Base-by-base conservation (phyloP, 768 basidiomycete species). In the Psilocybe subaeruginosa region DNA sequence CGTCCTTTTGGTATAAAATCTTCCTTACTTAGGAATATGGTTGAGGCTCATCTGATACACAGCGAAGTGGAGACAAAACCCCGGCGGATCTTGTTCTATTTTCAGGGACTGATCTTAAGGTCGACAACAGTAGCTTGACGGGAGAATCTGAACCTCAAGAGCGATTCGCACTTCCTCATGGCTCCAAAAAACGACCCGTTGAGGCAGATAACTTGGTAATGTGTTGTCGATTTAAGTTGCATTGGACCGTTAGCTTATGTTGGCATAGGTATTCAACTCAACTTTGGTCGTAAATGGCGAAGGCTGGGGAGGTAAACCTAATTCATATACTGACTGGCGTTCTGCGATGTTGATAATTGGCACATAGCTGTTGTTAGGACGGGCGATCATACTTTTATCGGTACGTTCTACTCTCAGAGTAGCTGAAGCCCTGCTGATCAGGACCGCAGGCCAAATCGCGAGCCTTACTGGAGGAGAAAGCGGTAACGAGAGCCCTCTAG, bases 81-180 rank as follows among this genome's bases (percentile, higher is more conserved):
- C 88, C 88, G 0, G 88, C 88, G 8, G 88, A 90, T 70, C 72
- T 88, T 50, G 69, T 89, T 41, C 58, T 90, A 12, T 86, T 88
- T 67, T 79, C 84, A 3, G 70, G 85, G 0, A 81, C 81, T 5
- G 88, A 90, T 64, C 74, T 90, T 56, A 90, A 88, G 69, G 82
- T 90, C 50, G 88, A 90, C 72, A 89, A 89, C 66, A 88, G 86
- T 61, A 88, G 85, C 71, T 74, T 90, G 46, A 89, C 87, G 0
- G 88, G 88, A 58, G 88, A 90, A 70, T 87, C 87, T 1, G 87
- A 89, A 67, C 86, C 88, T 1, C 87, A 88, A 69, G 87, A 88
- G 64, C 81, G 88, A 4, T 70, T 70, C 19, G 75, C 84, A 8
- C 62, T 79, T 23, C 76, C 78, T 1, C 70, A 81, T 54, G 88